Evolutionary conservation across 1,139 yeast species (phyloP), one percentile per base, ranked within the genome.

Genomic region (Diutina neorugosa): DNA sequence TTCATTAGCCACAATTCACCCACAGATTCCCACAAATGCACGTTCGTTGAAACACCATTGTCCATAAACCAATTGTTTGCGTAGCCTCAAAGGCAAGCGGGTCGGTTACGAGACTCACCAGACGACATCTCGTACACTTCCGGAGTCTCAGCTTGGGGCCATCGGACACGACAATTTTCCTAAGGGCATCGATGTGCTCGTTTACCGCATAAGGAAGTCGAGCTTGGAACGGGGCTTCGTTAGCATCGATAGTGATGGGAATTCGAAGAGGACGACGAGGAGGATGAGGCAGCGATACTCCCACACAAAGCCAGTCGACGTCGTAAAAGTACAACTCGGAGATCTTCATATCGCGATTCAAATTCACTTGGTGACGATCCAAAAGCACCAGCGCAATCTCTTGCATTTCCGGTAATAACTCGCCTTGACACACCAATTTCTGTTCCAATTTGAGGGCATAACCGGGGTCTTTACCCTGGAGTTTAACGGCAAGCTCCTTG

Each of bases 1-100:
- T 14, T 31, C n/a, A 31, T 3, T 31, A 11, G 2, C 37, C 37
- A 41, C 60, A 57, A 57, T 70, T 73, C 2, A 78, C 79, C 93
- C 93, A 86, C 4, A 83, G 76, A 52, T 88, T 87, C 0, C 96
- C 95, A 65, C 96, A 88, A 23, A 86, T 70, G 65, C 96, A 88
- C 19, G 81, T 80, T 58, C 91, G 71, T 59, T 84, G 91, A 62
- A 85, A 84, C 1, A 86, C 85, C 71, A 82, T 74, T 0, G 86
- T 80, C 89, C 91, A 85, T 55, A 79, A 76, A 1, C 81, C 77
- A 19, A 73, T 63, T 3, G 69, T 60, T 56, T 62, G 70, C 42
- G 73, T 67, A 3, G 65, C 55, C 23, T 71, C 74, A 59, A 71
- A 74, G 3, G 71, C 70, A 51, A 69, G 60, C 2, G 76, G 77